Base-by-base conservation (phyloP, 2,329 filamentous ascomycete genomes). In the Beauveria rudraprayagi region DNA sequence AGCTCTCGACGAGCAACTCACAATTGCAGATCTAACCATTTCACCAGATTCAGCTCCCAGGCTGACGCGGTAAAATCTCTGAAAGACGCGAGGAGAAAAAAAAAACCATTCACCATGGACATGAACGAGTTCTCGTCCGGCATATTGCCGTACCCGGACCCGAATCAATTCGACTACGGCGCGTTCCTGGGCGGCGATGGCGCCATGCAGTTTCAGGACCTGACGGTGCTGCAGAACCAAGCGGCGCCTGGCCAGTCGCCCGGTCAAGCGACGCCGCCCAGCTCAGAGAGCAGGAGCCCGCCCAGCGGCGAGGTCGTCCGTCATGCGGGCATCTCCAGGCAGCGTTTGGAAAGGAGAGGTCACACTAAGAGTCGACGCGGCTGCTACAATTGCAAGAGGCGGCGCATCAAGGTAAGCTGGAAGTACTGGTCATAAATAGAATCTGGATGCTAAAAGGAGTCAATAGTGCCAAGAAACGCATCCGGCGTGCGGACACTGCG, bases 311-410 rank as follows among this genome's bases (percentile, higher is more conserved):
- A 67, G 48, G 19, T 65, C 37, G 56, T 56, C 22, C 63, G 66
- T 30, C 63, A 64, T 8, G 50, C 66, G 37, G 51, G 65, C 24
- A 30, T 63, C 52, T 69, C 69, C 55, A 77, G 70, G 66, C 75
- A 76, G 65, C 73, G 77, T 50, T 64, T 80, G 28, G 82, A 83
- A 69, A 74, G 85, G 60, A 79, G 83, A 63, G 84, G 85, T 0
- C 86, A 88, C 64, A 87, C 83, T 11, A 89, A 89, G 70, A 86
- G 83, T 56, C 78, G 86, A 26, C 76, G 81, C 17, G 86, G 85
- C 9, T 88, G 86, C 71, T 88, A 81, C 70, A 86, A 86, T 69
- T 89, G 86, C 74, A 88, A 88, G 71, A 77, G 81, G 61, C 75
- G 85, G 46, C 80, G 85, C 62, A 87, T 89, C 70, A 88, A 85